Conservation (phyloP, 495 filamentous ascomycete species). For the Xylaria longipes region DNA sequence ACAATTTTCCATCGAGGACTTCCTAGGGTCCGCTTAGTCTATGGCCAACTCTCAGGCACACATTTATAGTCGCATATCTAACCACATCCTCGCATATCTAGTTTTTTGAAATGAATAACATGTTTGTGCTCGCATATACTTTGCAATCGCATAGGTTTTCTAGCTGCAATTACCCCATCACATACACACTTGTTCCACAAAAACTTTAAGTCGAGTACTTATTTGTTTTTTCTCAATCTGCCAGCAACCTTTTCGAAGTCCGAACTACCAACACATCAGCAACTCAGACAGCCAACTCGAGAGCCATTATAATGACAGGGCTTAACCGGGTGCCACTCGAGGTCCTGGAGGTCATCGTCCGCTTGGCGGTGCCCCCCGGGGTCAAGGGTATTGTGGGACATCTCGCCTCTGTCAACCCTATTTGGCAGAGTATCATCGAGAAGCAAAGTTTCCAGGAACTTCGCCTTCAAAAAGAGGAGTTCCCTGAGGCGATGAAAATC, state of each 20-base stretch:
- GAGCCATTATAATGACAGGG: background rate
- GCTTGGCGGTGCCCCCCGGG: background rate
- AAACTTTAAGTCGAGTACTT: background rate
- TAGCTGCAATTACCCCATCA: background rate
- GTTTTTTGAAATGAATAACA: background rate
- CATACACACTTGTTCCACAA: background rate
- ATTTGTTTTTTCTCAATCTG: background rate
- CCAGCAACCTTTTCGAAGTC: background rate
- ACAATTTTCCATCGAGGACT: background rate
- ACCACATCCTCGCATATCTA: background rate
- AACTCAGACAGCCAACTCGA: background rate
- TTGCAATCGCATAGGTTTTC: background rate
- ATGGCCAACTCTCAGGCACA: background rate
- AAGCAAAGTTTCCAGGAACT: background rate
- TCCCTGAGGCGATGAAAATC: background rate
- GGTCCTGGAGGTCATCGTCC: slow-evolving; percentile 14
- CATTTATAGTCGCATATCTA: slow-evolving; percentile 5
- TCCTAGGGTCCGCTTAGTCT: background rate
- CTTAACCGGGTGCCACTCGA: background rate
- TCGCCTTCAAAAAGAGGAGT: background rate
- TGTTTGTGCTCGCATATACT: background rate
- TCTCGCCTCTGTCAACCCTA: slow-evolving; percentile 3
- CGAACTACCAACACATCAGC: background rate
- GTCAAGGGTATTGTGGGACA: background rate
- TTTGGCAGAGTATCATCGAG: slow-evolving; percentile 17